phyloP scores from a whole-genome alignment of 306 rosid species.

The Cicer judaicum region DNA sequence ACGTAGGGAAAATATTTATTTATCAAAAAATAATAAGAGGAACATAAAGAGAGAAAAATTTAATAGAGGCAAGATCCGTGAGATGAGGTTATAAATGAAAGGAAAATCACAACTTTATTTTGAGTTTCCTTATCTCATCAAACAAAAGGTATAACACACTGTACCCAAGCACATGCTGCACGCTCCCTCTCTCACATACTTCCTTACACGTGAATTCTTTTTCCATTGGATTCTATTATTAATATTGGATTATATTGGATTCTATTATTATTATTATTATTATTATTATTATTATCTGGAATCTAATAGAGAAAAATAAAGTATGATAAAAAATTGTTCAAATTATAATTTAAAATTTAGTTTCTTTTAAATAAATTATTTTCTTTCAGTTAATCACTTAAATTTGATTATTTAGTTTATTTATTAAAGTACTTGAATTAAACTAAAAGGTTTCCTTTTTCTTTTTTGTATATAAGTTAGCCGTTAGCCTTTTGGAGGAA shows the following conservation, averaged over 20 bases:
- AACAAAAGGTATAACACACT: constrained; percentile 60
- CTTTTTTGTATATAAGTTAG: too few relatives aligned
- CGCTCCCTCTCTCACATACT: constrained; percentile 59
- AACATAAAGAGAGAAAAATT: not conserved
- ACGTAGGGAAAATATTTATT: not conserved
- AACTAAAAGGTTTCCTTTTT: too few relatives aligned
- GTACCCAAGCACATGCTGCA: constrained; percentile 81
- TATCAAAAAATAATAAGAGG: constrained; percentile 19
- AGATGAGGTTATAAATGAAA: constrained; percentile 71
- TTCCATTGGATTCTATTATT: constrained; percentile 35
- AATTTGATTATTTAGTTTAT: too few relatives aligned
- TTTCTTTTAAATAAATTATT: too few relatives aligned
- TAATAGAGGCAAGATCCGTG: constrained; percentile 85
- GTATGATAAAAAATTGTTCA: too few relatives aligned
- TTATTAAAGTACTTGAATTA: too few relatives aligned
- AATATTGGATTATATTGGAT: too few relatives aligned
- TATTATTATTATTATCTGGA: too few relatives aligned
- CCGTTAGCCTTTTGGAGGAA: too few relatives aligned
- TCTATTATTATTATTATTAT: not conserved
- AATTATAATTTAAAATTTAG: too few relatives aligned
- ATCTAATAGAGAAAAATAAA: too few relatives aligned
- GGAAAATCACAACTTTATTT: constrained; percentile 56
- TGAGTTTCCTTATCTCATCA: constrained; percentile 53
- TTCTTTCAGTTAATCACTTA: too few relatives aligned
- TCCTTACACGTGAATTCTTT: constrained; percentile 57